Conservation (phyloP, 441 rosid genomes). For the California macrophylla region DNA sequence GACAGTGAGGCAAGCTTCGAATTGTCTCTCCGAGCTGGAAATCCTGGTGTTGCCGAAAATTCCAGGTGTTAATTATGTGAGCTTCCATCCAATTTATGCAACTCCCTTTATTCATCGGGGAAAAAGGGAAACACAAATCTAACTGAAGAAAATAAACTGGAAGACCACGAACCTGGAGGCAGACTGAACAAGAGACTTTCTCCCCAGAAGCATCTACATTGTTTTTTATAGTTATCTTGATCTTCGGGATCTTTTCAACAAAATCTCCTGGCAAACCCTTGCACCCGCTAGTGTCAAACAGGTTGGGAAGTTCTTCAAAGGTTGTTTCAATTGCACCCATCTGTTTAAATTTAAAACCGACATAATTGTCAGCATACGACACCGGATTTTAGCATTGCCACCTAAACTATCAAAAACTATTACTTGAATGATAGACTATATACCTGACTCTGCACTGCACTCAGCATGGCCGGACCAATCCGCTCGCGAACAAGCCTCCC, state of each 20-base stretch:
- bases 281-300: conserved; percentile 67
- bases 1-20: conserved; percentile 82
- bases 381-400: neutral
- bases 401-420: neutral
- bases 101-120: too few relatives aligned
- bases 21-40: conserved; percentile 81
- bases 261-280: conserved; percentile 70
- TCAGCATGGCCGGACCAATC: conserved; percentile 91
- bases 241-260: conserved; percentile 74
- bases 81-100: too few relatives aligned
- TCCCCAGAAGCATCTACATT: conserved; percentile 66
- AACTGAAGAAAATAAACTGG: too few relatives aligned
- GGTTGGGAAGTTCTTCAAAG: conserved; percentile 59
- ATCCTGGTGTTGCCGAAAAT: too few relatives aligned
- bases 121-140: too few relatives aligned
- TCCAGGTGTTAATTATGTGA: too few relatives aligned
- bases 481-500: conserved; percentile 95
- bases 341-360: too few relatives aligned
- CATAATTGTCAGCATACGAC: too few relatives aligned
- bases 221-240: conserved; percentile 49
- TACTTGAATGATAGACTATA: neutral
- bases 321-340: conserved; percentile 77
- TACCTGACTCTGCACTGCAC: conserved; percentile 98
- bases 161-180: conserved; percentile 60
- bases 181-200: conserved; percentile 67